phyloP scores from a whole-genome alignment of 2,329 filamentous ascomycete genomes.

The Monosporascus cannonballus region DNA sequence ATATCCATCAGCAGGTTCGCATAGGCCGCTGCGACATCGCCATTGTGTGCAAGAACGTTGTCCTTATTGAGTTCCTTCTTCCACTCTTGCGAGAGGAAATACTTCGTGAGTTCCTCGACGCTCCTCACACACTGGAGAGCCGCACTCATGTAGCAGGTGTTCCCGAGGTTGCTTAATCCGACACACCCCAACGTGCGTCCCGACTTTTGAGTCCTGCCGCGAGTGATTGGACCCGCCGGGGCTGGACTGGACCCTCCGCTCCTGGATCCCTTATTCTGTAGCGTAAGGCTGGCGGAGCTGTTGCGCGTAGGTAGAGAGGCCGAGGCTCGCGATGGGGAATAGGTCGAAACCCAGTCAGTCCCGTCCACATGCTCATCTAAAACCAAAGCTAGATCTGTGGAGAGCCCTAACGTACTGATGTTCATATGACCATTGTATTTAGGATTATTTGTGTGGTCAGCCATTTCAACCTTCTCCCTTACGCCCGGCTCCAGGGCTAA shows the following conservation, averaged over 20 bases:
- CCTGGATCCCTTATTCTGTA: constrained; percentile 35
- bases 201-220: constrained; percentile 64
- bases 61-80: constrained; percentile 74
- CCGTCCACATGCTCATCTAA: constrained; percentile 70
- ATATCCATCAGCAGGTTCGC: constrained; percentile 69
- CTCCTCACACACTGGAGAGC: constrained; percentile 91
- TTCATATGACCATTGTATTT: constrained; percentile 73
- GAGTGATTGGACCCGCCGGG: constrained; percentile 55
- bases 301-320: constrained; percentile 29
- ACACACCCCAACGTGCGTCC: constrained; percentile 70
- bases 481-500: constrained; percentile 57
- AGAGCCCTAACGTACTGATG: constrained; percentile 60
- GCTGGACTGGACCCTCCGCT: constrained; percentile 67
- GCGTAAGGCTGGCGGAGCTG: constrained; percentile 25
- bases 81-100: constrained; percentile 74
- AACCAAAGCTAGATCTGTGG: constrained; percentile 70
- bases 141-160: constrained; percentile 99
- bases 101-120: constrained; percentile 87
- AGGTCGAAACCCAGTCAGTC: constrained; percentile 52
- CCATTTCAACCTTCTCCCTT: constrained; percentile 55
- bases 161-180: constrained; percentile 84
- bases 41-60: constrained; percentile 81
- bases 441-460: constrained; percentile 64
- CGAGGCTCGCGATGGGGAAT: constrained; percentile 23
- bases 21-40: constrained; percentile 82